phyloP scores from a whole-genome alignment of 192 early-diverging fungal genomes.

The Ambispora gerdemannii region DNA sequence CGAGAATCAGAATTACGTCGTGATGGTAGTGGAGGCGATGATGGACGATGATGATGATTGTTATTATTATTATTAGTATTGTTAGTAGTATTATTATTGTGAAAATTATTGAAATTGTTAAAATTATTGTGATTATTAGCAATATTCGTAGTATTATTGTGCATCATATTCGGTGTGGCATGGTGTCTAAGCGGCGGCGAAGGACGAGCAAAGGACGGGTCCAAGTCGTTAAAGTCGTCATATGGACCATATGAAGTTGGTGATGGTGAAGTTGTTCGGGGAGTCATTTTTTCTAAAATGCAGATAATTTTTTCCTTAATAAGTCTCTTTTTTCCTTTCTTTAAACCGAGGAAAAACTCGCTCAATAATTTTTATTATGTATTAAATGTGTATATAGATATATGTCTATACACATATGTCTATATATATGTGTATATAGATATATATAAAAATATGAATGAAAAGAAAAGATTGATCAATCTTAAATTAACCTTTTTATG shows the following conservation, averaged over 20 bases:
- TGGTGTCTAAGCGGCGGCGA: not conserved
- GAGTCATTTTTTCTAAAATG: slow-evolving; percentile 26
- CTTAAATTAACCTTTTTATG: too few relatives aligned
- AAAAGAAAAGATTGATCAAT: too few relatives aligned
- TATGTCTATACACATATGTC: too few relatives aligned
- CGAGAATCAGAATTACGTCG: not conserved
- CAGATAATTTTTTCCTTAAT: too few relatives aligned
- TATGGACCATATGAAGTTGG: slow-evolving; percentile 11
- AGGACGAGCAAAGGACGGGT: not conserved
- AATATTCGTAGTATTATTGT: slow-evolving; percentile 6
- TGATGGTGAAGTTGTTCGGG: slow-evolving; percentile 17
- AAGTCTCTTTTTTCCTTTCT: too few relatives aligned
- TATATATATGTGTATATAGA: too few relatives aligned
- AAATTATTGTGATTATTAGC: slow-evolving; percentile 7
- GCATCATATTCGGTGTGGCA: not conserved
- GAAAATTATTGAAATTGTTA: too few relatives aligned
- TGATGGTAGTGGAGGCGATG: not conserved
- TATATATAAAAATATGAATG: too few relatives aligned
- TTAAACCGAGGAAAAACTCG: too few relatives aligned
- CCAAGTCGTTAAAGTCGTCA: not conserved
- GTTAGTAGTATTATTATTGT: not conserved
- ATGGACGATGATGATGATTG: not conserved
- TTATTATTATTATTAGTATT: not conserved
- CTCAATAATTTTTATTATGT: too few relatives aligned
- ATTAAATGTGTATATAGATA: too few relatives aligned